Evolutionary conservation across 176 grass and related monocot genomes (phyloP).

Genomic region (Lolium rigidum): DNA sequence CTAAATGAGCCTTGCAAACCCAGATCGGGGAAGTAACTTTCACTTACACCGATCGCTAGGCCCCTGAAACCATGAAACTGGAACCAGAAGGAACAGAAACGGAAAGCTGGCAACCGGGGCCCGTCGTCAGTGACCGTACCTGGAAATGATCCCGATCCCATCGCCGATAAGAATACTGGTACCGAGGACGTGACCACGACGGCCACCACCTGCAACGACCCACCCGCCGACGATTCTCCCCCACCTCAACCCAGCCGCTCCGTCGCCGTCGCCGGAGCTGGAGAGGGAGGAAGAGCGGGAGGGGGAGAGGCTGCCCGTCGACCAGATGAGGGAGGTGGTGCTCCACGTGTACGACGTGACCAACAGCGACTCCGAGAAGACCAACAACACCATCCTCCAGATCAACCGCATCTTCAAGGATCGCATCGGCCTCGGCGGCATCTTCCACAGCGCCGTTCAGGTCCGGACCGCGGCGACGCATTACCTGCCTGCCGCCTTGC

Average conservation of each 20-base stretch:
- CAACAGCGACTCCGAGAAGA: conserved; percentile 95
- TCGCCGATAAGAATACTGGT: conserved; percentile 27
- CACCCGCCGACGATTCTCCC: conserved; percentile 30
- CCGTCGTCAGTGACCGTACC: background rate
- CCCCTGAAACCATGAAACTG: background rate
- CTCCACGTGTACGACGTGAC: conserved; percentile 99
- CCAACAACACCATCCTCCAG: conserved; percentile 97
- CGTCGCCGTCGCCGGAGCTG: conserved; percentile 1
- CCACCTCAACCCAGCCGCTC: conserved; percentile 19
- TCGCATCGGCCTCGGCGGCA: conserved; percentile 97
- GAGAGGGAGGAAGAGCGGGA: conserved; percentile 2
- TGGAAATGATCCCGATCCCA: background rate
- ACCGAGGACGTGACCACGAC: background rate
- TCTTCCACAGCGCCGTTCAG: conserved; percentile 99
- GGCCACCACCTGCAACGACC: conserved; percentile 35
- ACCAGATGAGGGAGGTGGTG: conserved; percentile 90
- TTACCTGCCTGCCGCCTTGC: background rate
- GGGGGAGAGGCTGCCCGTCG: background rate
- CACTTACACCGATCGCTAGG: too few species aligned
- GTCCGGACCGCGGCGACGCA: conserved; percentile 49
- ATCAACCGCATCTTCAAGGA: conserved; percentile 99
- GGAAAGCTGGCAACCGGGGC: background rate
- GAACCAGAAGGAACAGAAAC: background rate
- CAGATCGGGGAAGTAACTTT: too few species aligned
- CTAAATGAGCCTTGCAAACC: too few species aligned